Evolutionary conservation across 257 asterid genomes (phyloP), one percentile per base, ranked within the genome.

Genomic region (Jacaranda mimosifolia): DNA sequence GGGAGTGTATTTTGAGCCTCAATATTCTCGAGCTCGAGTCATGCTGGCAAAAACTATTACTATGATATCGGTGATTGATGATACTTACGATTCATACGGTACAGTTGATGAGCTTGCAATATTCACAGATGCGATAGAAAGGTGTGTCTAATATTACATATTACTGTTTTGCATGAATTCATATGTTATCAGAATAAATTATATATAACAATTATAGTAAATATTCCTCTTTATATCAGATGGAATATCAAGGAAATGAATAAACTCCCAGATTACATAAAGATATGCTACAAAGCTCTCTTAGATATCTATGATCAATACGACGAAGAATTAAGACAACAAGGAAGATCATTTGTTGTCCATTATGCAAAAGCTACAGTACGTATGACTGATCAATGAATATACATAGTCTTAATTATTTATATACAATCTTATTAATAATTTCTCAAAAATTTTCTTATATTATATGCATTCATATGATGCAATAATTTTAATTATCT

Each of bases 11-110:
- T 26, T 26, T 26, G 32, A 26, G 32, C 32, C 32, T 26, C 32
- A 26, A 26, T 26, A 26, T 26, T 26, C 32, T 26, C 32, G 32
- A 26, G 32, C 32, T 26, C 32, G 32, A 26, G 32, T 26, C 32
- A 26, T 26, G 32, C 2, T 26, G 32, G 32, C 32, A 26, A 26
- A 26, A 26, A 26, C 84, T 8, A 84, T 84, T 14, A 76, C 83
- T 5, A 80, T 84, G 74, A 77, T 78, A 21, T 84, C 87, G 0
- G 74, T 84, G 1, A 74, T 84, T 1, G 87, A 80, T 70, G 87
- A 84, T 53, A 84, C 87, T 1, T 84, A 73, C 15, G 87, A 84
- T 69, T 81, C 87, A 0, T 80, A 80, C 21, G 87, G 83, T 9
- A 80, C 79, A 0, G 5, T 84, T 17, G 83, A 84, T 1, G 87